Percentiles rank a stretch among this genome's conserved stretches.
These are phyloP conservation scores for Pecoramyces ruminantium DNA, from an alignment of 192 early-diverging fungal genomes.

Conservation along the genomic window DNA sequence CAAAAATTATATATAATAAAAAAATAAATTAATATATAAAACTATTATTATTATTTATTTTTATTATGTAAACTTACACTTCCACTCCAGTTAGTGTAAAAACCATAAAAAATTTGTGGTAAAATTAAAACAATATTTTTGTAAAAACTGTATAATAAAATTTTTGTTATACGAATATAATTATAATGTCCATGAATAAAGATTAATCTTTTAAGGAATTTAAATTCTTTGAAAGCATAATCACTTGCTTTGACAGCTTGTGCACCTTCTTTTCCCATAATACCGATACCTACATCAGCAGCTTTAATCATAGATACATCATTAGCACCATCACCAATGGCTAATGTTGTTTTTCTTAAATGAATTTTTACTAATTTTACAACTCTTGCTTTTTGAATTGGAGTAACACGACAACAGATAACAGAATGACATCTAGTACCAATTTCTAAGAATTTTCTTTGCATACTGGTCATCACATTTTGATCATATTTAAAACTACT, in stretches of 20 bases:
- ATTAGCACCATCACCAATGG: constrained; percentile 44
- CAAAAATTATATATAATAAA: too few species aligned
- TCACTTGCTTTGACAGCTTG: constrained; percentile 35
- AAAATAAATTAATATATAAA: too few species aligned
- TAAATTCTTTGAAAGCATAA: constrained; percentile 33
- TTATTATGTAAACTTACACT: background rate
- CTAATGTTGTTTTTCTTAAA: too few species aligned
- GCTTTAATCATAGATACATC: constrained; percentile 18
- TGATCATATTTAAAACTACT: too few species aligned
- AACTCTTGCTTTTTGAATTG: too few species aligned
- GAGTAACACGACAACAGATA: too few species aligned
- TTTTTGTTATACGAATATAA: constrained; percentile 11
- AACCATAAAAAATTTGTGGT: background rate
- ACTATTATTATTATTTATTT: too few species aligned
- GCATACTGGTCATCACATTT: too few species aligned
- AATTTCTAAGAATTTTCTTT: too few species aligned
- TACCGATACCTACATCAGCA: constrained; percentile 17
- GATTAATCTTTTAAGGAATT: constrained; percentile 23
- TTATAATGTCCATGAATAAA: constrained; percentile 32
- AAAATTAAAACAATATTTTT: background rate
- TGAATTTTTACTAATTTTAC: too few species aligned
- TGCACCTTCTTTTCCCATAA: constrained; percentile 34
- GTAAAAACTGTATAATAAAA: background rate
- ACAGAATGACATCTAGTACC: too few species aligned
- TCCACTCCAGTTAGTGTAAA: background rate